Evolutionary conservation across 805 yeast genomes (phyloP).

Genomic region (Ogataea naganishii): DNA sequence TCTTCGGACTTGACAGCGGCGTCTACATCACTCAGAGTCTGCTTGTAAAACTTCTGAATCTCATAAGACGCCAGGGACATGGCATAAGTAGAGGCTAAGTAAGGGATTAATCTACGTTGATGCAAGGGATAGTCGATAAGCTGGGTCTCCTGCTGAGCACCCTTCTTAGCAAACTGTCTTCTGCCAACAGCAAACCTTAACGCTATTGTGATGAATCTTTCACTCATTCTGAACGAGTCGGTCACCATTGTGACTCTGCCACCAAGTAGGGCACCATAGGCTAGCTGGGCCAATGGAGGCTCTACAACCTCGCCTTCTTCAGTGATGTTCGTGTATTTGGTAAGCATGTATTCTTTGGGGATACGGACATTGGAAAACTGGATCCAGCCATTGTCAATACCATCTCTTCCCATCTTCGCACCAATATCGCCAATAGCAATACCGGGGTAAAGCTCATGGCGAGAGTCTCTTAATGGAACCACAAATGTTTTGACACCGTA

Average conservation of each 20-base stretch:
- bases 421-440: conserved; percentile 87
- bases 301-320: conserved; percentile 59
- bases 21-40: conserved; percentile 46
- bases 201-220: conserved; percentile 77
- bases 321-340: conserved; percentile 67
- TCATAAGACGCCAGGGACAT: conserved; percentile 63
- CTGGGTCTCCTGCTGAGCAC: conserved; percentile 49
- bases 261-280: conserved; percentile 78
- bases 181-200: conserved; percentile 84
- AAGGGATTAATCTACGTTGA: conserved; percentile 83
- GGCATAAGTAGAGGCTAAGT: conserved; percentile 69
- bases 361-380: conserved; percentile 79
- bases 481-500: conserved; percentile 90
- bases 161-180: conserved; percentile 62
- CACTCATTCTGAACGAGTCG: conserved; percentile 76
- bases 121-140: conserved; percentile 82
- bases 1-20: conserved; percentile 39
- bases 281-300: conserved; percentile 82
- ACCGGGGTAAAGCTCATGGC: conserved; percentile 71
- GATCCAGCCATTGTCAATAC: conserved; percentile 95
- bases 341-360: conserved; percentile 77
- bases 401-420: conserved; percentile 92
- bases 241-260: conserved; percentile 89
- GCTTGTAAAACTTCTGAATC: conserved; percentile 42
- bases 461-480: conserved; percentile 76